Percentiles rank a stretch among this genome's conserved stretches.
Conservation (phyloP, 805 yeast species). For the Jamesozyma spencerorum region DNA sequence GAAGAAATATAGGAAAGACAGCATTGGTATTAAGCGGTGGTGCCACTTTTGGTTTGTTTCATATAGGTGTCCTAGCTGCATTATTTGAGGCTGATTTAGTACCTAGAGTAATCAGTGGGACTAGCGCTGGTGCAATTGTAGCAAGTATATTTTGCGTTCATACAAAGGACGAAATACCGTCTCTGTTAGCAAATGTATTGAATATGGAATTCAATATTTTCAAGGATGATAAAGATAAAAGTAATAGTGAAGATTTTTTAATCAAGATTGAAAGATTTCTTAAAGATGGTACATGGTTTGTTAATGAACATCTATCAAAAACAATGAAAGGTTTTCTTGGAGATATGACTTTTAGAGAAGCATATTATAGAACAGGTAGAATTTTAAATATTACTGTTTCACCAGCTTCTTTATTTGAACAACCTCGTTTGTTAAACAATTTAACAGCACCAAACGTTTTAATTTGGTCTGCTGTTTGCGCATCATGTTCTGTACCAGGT, state of each 20-base stretch:
- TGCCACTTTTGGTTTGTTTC: constrained; percentile 85
- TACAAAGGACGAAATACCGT: constrained; percentile 58
- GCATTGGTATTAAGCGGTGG: constrained; percentile 96
- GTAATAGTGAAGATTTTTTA: constrained; percentile 43
- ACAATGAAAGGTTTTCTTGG: constrained; percentile 79
- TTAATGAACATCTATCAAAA: constrained; percentile 55
- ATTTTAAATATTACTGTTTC: constrained; percentile 92
- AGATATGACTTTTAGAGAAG: constrained; percentile 86
- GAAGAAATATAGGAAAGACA: constrained; percentile 87
- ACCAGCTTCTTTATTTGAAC: constrained; percentile 83
- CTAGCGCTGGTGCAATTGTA: constrained; percentile 92
- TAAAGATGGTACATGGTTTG: constrained; percentile 86
- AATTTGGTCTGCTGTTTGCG: constrained; percentile 85
- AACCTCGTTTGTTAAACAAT: constrained; percentile 72
- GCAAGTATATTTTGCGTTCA: constrained; percentile 83
- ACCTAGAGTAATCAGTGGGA: constrained; percentile 86
- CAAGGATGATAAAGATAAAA: constrained; percentile 42
- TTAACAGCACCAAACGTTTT: constrained; percentile 74
- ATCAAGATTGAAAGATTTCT: constrained; percentile 49
- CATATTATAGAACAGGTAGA: constrained; percentile 86
- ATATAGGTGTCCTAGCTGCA: constrained; percentile 82
- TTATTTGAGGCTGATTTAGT: constrained; percentile 62
- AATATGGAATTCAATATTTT: constrained; percentile 44
- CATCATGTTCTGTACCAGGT: constrained; percentile 90
- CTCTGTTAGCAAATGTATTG: constrained; percentile 41